Evolutionary conservation across 2,329 filamentous ascomycete genomes (phyloP), one percentile per base, ranked within the genome.

Genomic region (Cryphonectria carpinicola): DNA sequence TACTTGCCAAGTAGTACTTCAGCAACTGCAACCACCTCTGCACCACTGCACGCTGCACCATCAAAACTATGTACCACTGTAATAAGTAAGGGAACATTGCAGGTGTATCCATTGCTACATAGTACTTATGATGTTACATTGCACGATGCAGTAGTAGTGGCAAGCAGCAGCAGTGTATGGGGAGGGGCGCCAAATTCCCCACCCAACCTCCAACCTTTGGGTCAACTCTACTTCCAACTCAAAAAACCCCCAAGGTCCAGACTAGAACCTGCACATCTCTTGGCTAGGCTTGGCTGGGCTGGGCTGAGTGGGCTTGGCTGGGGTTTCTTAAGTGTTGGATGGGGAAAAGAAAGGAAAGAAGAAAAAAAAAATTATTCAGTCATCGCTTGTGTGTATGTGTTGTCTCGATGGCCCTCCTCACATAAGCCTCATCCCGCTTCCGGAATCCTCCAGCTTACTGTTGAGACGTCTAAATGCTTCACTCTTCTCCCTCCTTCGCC

Each of bases 231-330:
- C 46, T n/a, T 49, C 19, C 46, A 49, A n/a, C 19, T n/a, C 22
- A n/a, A 49, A 10, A n/a, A 49, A 10, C 4, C 22, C 46, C 46
- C 46, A 49, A 22, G 7, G 19, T 49, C 46, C 7, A 49, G 19
- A 49, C 46, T 11, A 49, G 46, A n/a, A 49, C 46, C 46, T 49
- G 46, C 46, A 49, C 22, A 49, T n/a, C 19, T 22, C 46, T 49
- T 49, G 46, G 46, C 46, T 49, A 22, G 46, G 46, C 46, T 49
- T n/a, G 46, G 46, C 46, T 49, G n/a, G 19, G 46, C 19, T n/a
- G 46, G 46, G 62, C 39, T 64, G 62, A 49, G 39, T 64, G 25
- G n/a, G 39, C 46, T 49, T 49, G 46, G 46, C 46, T 49, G 46
- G 46, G 46, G 7, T 49, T 49, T 49, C 22, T n/a, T 11, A 4